These are phyloP conservation scores for Tilletia walkeri DNA, from an alignment of 1,284 basidiomycete species.

Conservation along the genomic window DNA sequence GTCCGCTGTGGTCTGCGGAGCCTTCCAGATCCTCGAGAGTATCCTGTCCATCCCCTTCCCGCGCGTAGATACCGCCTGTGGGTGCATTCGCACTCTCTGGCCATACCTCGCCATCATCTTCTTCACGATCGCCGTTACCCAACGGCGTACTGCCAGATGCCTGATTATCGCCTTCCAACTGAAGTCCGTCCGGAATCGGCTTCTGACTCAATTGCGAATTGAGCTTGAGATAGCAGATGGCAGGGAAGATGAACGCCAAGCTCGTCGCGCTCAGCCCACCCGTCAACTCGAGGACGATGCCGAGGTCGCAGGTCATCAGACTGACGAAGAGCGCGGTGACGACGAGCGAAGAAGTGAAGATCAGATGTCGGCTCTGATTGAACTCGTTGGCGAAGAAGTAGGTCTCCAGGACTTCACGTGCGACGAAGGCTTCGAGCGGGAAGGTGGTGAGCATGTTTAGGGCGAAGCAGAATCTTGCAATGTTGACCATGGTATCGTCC, in stretches of 20 bases:
- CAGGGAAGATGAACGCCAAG: slow-evolving; percentile 76
- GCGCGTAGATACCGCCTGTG: slow-evolving; percentile 3
- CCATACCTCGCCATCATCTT: background rate
- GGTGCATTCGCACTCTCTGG: slow-evolving; percentile 14
- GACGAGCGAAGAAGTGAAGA: slow-evolving; percentile 84
- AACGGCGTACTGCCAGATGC: slow-evolving; percentile 19
- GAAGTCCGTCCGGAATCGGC: slow-evolving; percentile 26
- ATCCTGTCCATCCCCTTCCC: slow-evolving; percentile 30
- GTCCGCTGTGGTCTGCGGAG: slow-evolving; percentile 18
- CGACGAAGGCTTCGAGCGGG: slow-evolving; percentile 88
- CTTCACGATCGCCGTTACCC: background rate
- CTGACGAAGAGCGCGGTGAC: slow-evolving; percentile 80
- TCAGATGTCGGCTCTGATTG: slow-evolving; percentile 69
- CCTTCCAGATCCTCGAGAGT: slow-evolving; percentile 33
- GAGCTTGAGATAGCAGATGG: slow-evolving; percentile 53
- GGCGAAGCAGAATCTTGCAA: slow-evolving; percentile 92
- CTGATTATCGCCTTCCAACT: background rate
- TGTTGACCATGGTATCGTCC: slow-evolving; percentile 59
- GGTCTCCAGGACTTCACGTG: slow-evolving; percentile 68
- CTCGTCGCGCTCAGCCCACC: slow-evolving; percentile 92
- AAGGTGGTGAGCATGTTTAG: slow-evolving; percentile 98
- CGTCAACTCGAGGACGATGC: slow-evolving; percentile 94
- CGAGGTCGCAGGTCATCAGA: slow-evolving; percentile 90
- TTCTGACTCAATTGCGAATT: slow-evolving; percentile 36
- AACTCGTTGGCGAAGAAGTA: slow-evolving; percentile 45